Evolutionary conservation across 208 protist genomes (phyloP), one percentile per base, ranked within the genome.

Genomic region (Leishmania aethiopica): DNA sequence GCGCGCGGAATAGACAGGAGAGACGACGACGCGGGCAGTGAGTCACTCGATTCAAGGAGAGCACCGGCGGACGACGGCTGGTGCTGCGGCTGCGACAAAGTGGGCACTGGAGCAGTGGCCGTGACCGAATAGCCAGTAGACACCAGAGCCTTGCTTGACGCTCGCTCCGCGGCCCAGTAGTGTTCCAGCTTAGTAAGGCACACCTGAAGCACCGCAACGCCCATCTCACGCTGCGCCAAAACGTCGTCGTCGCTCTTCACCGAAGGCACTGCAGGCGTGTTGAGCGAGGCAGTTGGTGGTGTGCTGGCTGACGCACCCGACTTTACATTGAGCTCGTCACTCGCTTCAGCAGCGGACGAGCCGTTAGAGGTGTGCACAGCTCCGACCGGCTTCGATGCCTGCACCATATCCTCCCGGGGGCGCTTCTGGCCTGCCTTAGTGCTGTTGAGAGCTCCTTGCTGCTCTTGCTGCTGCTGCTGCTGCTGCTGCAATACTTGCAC

Each of bases 161-260:
- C 75, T 47, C 64, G 64, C 55, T 53, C 71, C 6, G 59, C n/a
- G 45, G 62, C 72, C 82, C 82, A 85, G 49, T 47, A 73, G 59
- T 66, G 35, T 40, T 78, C 82, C 19, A 82, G 40, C 40, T 72
- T 15, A 1, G 47, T 49, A 42, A 77, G 78, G 66, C 78, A 83
- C 4, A 6, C 19, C n/a, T 76, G 83, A 78, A 86, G 22, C 6
- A 40, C 83, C 10, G 57, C 74, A 19, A 78, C 53, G 25, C 78
- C 78, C 35, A 49, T 60, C 84, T 77, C 75, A 42, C 75, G 75
- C 74, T 82, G 73, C 11, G 69, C 62, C 6, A 32, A 42, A 22
- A 88, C 77, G 1, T 69, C 80, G 25, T 69, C 77, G n/a, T 59
- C 64, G n/a, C 35, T 76, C 59, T 71, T 84, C 70, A 83, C 28